phyloP scores from a whole-genome alignment of 805 yeast genomes.

The Diddensiella transvaalensis region DNA sequence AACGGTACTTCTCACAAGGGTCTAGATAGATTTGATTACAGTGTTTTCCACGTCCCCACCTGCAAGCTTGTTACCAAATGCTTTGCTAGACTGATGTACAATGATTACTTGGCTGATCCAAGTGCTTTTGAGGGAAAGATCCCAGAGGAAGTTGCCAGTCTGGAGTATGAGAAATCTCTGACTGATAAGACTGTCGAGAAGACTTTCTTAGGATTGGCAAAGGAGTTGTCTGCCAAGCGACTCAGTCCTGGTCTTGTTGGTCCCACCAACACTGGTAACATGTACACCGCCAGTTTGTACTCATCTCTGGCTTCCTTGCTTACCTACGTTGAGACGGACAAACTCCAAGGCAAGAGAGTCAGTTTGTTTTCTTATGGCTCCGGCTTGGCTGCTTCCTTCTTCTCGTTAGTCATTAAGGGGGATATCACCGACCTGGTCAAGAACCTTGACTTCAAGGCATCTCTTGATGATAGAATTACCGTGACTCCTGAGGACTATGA shows the following conservation, averaged over 20 bases:
- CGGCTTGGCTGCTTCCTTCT: constrained; percentile 90
- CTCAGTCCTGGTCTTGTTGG: constrained; percentile 78
- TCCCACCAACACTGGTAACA: constrained; percentile 96
- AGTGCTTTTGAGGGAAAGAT: constrained; percentile 47
- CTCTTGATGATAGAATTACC: constrained; percentile 60
- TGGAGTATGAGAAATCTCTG: constrained; percentile 73
- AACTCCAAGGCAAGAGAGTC: constrained; percentile 76
- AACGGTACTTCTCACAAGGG: constrained; percentile 43
- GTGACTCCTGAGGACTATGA: constrained; percentile 80
- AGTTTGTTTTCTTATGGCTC: constrained; percentile 97
- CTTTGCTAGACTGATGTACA: constrained; percentile 85
- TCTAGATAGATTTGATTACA: constrained; percentile 75
- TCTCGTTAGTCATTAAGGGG: constrained; percentile 73
- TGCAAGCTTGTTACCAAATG: constrained; percentile 93
- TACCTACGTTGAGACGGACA: constrained; percentile 67
- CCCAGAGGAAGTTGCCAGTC: constrained; percentile 52
- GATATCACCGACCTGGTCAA: constrained; percentile 68
- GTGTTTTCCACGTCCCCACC: constrained; percentile 97
- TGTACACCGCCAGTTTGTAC: constrained; percentile 94
- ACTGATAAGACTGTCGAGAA: constrained; percentile 81
- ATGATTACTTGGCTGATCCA: constrained; percentile 78
- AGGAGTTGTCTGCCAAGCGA: constrained; percentile 61
- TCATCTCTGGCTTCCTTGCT: constrained; percentile 81
- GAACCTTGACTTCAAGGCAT: constrained; percentile 62
- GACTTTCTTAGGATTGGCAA: constrained; percentile 72